phyloP scores from a whole-genome alignment of 2,329 filamentous ascomycete species.

The Calonectria henricotiae region DNA sequence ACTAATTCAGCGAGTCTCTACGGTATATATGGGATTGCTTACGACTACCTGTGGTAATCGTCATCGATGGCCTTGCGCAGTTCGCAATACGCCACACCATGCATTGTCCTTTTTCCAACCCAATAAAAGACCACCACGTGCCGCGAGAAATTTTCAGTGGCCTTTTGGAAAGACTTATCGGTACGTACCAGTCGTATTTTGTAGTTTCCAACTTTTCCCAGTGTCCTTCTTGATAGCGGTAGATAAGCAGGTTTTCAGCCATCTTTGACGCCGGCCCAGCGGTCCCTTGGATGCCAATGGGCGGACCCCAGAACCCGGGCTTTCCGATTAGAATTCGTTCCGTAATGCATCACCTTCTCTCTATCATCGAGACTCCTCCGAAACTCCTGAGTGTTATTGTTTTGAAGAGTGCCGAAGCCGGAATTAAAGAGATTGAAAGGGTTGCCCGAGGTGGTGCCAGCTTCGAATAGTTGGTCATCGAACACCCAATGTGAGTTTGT shows the following conservation, averaged over 20 bases:
- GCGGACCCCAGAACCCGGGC: background rate
- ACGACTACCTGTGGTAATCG: too few species aligned
- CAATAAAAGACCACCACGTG: too few species aligned
- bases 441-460: background rate
- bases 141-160: too few species aligned
- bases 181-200: background rate
- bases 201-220: background rate
- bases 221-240: too few species aligned
- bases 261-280: background rate
- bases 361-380: background rate
- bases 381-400: background rate
- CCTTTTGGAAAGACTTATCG: too few species aligned
- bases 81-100: too few species aligned
- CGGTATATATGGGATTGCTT: too few species aligned
- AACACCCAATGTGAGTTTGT: background rate
- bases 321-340: background rate
- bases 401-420: background rate
- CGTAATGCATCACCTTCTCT: background rate
- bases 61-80: too few species aligned
- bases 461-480: slow-evolving; percentile 3
- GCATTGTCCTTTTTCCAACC: too few species aligned
- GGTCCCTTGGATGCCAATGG: slow-evolving; percentile 9
- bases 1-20: too few species aligned
- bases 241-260: too few species aligned
- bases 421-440: slow-evolving; percentile 7